phyloP scores from a whole-genome alignment of 2,329 filamentous ascomycete species.

The Talaromyces sp. region DNA sequence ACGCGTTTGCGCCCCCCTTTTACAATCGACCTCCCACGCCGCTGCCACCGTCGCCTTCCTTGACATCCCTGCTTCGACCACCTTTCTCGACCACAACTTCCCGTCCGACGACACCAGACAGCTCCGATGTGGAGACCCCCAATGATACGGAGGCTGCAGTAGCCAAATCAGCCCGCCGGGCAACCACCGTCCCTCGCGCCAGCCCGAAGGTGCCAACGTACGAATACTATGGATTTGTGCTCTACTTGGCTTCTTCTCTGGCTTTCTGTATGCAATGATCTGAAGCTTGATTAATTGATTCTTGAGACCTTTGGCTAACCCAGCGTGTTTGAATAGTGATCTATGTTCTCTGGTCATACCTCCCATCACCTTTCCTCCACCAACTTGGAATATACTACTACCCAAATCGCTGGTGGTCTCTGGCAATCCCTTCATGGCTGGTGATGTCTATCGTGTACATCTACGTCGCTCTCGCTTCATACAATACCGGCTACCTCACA shows the following conservation, averaged over 20 bases:
- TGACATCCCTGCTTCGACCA: slow-evolving; percentile 85
- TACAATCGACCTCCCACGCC: slow-evolving; percentile 97
- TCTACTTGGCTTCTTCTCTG: slow-evolving; percentile 86
- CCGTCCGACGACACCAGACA: slow-evolving; percentile 90
- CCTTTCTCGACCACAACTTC: slow-evolving; percentile 69
- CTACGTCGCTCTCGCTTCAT: slow-evolving; percentile 86
- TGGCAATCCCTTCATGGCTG: slow-evolving; percentile 87
- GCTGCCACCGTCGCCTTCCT: slow-evolving; percentile 84
- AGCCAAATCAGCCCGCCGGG: slow-evolving; percentile 61
- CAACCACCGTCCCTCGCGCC: slow-evolving; percentile 73
- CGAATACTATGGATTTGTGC: slow-evolving; percentile 98
- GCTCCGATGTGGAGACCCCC: slow-evolving; percentile 77
- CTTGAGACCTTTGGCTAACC: too few species aligned
- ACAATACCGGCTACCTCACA: slow-evolving; percentile 89
- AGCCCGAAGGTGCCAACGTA: slow-evolving; percentile 97
- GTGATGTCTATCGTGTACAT: slow-evolving; percentile 90
- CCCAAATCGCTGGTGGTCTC: slow-evolving; percentile 95
- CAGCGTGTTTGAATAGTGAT: slow-evolving; percentile 46
- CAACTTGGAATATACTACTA: slow-evolving; percentile 96
- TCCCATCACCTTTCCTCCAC: slow-evolving; percentile 88
- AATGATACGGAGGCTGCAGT: slow-evolving; percentile 64
- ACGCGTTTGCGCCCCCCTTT: slow-evolving; percentile 77
- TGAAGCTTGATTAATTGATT: too few species aligned
- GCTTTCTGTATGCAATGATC: slow-evolving; percentile 66
- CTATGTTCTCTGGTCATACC: slow-evolving; percentile 80